phyloP scores from a whole-genome alignment of 805 yeast species.

The Barnettozyma vustinii region DNA sequence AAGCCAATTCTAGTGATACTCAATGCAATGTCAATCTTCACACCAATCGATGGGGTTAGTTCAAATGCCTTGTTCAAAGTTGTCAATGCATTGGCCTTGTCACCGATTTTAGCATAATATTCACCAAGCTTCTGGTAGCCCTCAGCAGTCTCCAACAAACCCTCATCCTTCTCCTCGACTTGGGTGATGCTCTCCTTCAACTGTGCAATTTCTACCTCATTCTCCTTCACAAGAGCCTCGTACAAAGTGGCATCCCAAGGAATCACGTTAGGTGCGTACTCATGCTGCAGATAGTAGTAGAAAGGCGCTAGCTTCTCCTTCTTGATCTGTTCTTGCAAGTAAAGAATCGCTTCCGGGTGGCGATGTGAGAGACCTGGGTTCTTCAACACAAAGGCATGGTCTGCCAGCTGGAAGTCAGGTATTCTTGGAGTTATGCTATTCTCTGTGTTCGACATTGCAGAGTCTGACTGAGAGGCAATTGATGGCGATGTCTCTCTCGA shows the following conservation, averaged over 20 bases:
- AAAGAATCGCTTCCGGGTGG: conserved; percentile 39
- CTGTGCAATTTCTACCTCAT: conserved; percentile 47
- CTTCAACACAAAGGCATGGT: conserved; percentile 62
- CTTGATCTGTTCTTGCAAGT: conserved; percentile 49
- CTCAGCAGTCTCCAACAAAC: conserved; percentile 75
- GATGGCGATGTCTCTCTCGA: not conserved
- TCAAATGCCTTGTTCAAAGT: conserved; percentile 71
- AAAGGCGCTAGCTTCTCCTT: conserved; percentile 74
- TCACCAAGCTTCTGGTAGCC: conserved; percentile 81
- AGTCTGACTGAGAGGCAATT: not conserved
- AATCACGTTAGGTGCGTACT: conserved; percentile 33
- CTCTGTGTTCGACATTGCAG: conserved; percentile 12
- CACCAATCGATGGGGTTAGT: conserved; percentile 78
- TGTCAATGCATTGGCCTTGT: conserved; percentile 59
- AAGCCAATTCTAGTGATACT: conserved; percentile 86
- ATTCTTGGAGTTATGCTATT: conserved; percentile 33
- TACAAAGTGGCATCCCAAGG: conserved; percentile 60
- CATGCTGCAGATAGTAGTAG: conserved; percentile 60
- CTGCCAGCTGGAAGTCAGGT: conserved; percentile 83
- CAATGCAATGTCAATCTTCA: conserved; percentile 81
- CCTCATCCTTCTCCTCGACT: conserved; percentile 63
- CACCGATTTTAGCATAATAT: conserved; percentile 82
- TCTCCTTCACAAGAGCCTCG: conserved; percentile 42
- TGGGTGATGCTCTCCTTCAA: conserved; percentile 40
- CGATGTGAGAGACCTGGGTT: conserved; percentile 32